Conservation (phyloP, 805 yeast species). For the Candida berthetii region DNA sequence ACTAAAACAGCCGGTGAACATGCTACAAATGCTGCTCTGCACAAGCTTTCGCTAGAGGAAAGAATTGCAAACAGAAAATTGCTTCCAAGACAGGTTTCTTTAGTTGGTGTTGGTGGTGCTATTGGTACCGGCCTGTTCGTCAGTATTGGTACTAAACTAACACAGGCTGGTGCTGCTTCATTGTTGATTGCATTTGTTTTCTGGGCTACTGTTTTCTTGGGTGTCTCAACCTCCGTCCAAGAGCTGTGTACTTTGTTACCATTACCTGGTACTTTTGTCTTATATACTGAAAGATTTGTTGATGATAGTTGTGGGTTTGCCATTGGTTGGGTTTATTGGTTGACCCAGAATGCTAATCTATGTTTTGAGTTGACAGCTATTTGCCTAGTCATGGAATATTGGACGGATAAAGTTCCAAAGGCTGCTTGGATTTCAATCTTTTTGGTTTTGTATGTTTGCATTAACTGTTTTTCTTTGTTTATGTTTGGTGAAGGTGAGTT, state of each 20-base stretch:
- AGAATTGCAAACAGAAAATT: slow-evolving; percentile 28
- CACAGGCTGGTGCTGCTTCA: slow-evolving; percentile 48
- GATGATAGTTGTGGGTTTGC: neutral
- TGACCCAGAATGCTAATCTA: neutral
- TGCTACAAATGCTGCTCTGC: neutral
- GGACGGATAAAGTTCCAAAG: slow-evolving; percentile 48
- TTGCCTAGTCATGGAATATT: slow-evolving; percentile 36
- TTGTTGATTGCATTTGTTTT: slow-evolving; percentile 33
- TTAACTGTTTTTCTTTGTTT: slow-evolving; percentile 46
- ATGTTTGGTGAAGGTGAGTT: slow-evolving; percentile 55
- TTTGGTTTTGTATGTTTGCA: slow-evolving; percentile 33
- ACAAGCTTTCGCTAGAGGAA: neutral
- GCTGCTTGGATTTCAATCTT: slow-evolving; percentile 52
- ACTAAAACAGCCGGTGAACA: neutral
- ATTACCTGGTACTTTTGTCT: slow-evolving; percentile 27
- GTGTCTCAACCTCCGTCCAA: neutral
- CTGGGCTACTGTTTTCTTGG: neutral
- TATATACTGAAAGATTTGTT: slow-evolving; percentile 41
- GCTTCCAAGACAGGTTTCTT: slow-evolving; percentile 45
- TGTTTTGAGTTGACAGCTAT: slow-evolving; percentile 44
- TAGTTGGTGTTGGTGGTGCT: slow-evolving; percentile 60
- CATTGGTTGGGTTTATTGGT: neutral
- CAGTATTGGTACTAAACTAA: slow-evolving; percentile 46
- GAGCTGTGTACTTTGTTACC: slow-evolving; percentile 24
- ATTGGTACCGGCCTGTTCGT: slow-evolving; percentile 50